Evolutionary conservation across 73 alveolate genomes (phyloP).

Genomic region (Urostyla sp.): DNA sequence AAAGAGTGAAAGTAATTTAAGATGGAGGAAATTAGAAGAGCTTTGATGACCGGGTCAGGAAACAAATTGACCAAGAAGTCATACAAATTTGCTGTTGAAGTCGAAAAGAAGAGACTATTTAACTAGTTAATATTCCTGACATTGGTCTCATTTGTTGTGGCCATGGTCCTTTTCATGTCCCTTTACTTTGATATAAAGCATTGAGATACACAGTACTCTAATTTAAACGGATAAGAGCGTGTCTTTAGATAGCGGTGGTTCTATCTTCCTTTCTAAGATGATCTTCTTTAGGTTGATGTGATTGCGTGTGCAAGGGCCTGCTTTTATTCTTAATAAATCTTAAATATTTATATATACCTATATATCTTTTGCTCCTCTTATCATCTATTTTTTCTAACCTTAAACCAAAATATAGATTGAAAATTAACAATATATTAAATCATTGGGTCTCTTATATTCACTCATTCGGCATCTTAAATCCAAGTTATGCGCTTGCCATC

Average conservation of each 20-base stretch:
- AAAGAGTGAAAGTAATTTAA: too few relatives aligned
- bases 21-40: constrained; percentile 52
- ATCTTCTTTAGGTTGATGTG: too few relatives aligned
- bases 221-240: background rate
- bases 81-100: constrained; percentile 52
- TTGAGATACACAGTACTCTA: background rate
- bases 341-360: background rate
- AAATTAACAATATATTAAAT: too few relatives aligned
- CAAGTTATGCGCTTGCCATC: constrained; percentile 11
- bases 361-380: background rate
- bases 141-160: constrained; percentile 37
- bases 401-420: too few relatives aligned
- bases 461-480: background rate
- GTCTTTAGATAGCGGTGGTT: background rate
- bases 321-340: constrained; percentile 6
- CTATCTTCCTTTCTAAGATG: too few relatives aligned
- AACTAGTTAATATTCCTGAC: constrained; percentile 21
- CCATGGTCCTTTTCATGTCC: constrained; percentile 26
- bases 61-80: constrained; percentile 53
- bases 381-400: background rate
- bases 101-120: constrained; percentile 43
- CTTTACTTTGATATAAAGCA: constrained; percentile 35
- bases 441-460: background rate
- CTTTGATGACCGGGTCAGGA: constrained; percentile 51
- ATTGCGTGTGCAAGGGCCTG: too few relatives aligned